Conservation (phyloP, 148 eudicot genomes). For the Camellia japonica region DNA sequence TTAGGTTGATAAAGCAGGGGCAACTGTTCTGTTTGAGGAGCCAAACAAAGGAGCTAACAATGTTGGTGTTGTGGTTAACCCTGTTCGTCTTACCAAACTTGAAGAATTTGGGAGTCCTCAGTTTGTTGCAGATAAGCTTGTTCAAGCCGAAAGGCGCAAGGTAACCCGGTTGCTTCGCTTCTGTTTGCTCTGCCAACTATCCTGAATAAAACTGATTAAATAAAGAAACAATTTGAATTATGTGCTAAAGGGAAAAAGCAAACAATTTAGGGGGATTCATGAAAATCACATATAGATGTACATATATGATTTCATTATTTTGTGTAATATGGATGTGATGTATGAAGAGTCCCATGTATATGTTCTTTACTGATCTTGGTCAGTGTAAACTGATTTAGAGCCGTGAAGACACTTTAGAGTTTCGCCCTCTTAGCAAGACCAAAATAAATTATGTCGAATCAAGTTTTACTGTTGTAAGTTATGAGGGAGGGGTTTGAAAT, state of each 20-base stretch:
- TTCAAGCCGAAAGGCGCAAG: conserved; percentile 90
- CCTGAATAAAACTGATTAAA: not conserved
- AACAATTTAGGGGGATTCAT: not conserved
- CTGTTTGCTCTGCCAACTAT: not conserved
- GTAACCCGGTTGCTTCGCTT: conserved; percentile 23
- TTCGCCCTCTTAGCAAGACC: not conserved
- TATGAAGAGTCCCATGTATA: not conserved
- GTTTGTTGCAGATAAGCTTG: conserved; percentile 80
- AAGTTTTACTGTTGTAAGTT: not conserved
- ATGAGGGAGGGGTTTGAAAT: not conserved
- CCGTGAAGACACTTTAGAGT: not conserved
- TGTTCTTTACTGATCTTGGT: not conserved
- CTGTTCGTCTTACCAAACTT: conserved; percentile 63
- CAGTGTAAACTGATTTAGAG: not conserved
- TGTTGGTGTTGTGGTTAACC: conserved; percentile 80
- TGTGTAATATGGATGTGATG: not conserved
- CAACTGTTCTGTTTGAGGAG: conserved; percentile 80
- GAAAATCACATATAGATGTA: not conserved
- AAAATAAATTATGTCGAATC: not conserved
- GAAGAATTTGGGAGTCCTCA: conserved; percentile 77
- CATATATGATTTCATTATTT: not conserved
- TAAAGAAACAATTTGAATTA: not conserved
- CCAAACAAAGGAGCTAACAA: conserved; percentile 62
- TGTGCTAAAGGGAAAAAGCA: not conserved
- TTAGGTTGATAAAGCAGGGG: conserved; percentile 94